Percentiles rank a stretch among this genome's conserved stretches.
These are phyloP conservation scores for Pulveroboletus sp. DNA, from an alignment of 768 basidiomycete species.

Conservation along the genomic window DNA sequence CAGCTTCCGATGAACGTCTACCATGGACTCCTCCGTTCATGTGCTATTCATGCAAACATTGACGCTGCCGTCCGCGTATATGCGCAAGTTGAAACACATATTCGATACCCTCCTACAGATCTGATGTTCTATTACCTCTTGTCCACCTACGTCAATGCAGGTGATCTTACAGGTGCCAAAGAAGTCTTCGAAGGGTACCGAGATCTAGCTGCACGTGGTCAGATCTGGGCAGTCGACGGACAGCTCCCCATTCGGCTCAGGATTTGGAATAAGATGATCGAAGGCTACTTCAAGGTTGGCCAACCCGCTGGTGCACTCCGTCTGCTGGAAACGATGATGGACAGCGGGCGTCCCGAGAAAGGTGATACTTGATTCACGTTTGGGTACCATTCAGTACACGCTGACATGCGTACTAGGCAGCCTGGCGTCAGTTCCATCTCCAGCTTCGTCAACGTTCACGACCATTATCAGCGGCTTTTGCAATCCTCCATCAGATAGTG, in stretches of 20 bases:
- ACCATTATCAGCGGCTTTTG: slow-evolving; percentile 64
- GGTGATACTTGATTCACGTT: not conserved
- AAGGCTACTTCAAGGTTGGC: slow-evolving; percentile 62
- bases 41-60: slow-evolving; percentile 51
- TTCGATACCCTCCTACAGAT: slow-evolving; percentile 28
- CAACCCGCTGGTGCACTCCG: slow-evolving; percentile 58
- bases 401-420: slow-evolving; percentile 11
- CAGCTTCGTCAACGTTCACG: slow-evolving; percentile 59
- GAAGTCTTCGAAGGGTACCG: slow-evolving; percentile 62
- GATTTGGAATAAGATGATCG: slow-evolving; percentile 75
- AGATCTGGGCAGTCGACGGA: slow-evolving; percentile 17
- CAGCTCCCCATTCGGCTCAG: slow-evolving; percentile 36
- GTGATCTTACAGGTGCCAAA: slow-evolving; percentile 46
- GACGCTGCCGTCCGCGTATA: slow-evolving; percentile 63
- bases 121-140: slow-evolving; percentile 53
- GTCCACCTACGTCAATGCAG: slow-evolving; percentile 48
- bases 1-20: slow-evolving; percentile 41
- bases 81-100: slow-evolving; percentile 49
- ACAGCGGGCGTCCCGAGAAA: slow-evolving; percentile 29
- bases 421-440: slow-evolving; percentile 44
- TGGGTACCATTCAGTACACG: no score
- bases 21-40: slow-evolving; percentile 54
- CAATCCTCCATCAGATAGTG: slow-evolving; percentile 19
- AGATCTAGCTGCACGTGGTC: slow-evolving; percentile 35
- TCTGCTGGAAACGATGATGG: slow-evolving; percentile 69